These are phyloP conservation scores for Phaeosphaeria sp. DNA, from an alignment of 2,329 filamentous ascomycete species.

Conservation along the genomic window DNA sequence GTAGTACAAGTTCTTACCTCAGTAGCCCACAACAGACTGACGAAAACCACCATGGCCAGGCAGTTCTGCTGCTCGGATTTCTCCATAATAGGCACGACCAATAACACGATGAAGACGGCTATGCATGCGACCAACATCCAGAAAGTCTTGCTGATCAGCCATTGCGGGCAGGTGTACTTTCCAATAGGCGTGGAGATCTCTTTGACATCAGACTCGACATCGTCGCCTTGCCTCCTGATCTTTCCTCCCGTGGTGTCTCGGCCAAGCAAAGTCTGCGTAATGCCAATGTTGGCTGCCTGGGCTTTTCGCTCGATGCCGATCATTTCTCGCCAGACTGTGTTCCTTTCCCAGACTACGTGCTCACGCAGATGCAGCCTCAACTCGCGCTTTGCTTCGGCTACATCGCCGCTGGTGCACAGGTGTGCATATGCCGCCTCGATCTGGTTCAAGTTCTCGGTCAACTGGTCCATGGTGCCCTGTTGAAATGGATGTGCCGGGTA, in stretches of 20 bases:
- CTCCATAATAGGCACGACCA: conserved; percentile 82
- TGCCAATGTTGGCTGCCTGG: conserved; percentile 89
- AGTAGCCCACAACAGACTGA: conserved; percentile 94
- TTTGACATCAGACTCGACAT: conserved; percentile 69
- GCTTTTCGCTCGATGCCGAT: conserved; percentile 96
- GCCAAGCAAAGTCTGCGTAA: conserved; percentile 79
- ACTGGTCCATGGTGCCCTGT: conserved; percentile 69
- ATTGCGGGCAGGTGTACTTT: conserved; percentile 75
- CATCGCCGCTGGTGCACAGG: conserved; percentile 82
- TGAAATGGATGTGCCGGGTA: conserved; percentile 83
- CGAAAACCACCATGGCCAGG: conserved; percentile 89
- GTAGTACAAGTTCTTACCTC: conserved; percentile 64
- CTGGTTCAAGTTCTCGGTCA: conserved; percentile 75
- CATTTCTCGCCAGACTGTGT: conserved; percentile 98
- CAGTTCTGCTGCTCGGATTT: conserved; percentile 94
- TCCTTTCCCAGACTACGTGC: conserved; percentile 98
- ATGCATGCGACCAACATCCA: conserved; percentile 76
- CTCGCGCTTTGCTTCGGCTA: conserved; percentile 79
- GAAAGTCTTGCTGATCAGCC: conserved; percentile 84
- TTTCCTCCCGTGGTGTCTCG: conserved; percentile 71
- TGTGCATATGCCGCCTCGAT: conserved; percentile 83
- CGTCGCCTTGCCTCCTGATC: conserved; percentile 83
- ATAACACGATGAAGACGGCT: conserved; percentile 73
- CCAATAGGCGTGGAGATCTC: conserved; percentile 82
- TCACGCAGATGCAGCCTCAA: conserved; percentile 89